Percentiles rank a stretch among this genome's conserved stretches.
These are phyloP conservation scores for Rugonectria rugulosa DNA, from an alignment of 2,329 filamentous ascomycete species.

Conservation along the genomic window DNA sequence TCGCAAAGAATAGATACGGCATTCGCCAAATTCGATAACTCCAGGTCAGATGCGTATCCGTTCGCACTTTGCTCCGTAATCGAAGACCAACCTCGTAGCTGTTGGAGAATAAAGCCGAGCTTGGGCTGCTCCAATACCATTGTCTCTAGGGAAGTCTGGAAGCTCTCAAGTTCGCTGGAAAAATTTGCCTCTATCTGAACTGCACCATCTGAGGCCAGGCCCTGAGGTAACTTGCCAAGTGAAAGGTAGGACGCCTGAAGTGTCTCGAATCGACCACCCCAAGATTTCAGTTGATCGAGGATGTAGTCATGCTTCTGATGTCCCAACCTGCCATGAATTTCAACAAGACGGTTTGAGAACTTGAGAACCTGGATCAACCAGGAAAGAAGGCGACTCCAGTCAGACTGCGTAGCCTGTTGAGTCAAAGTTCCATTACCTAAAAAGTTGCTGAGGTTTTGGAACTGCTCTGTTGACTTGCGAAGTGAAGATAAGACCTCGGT, in stretches of 20 bases:
- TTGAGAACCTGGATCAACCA: slow-evolving; percentile 78
- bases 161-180: slow-evolving; percentile 44
- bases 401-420: slow-evolving; percentile 24
- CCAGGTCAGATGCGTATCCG: slow-evolving; percentile 15
- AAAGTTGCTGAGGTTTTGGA: slow-evolving; percentile 46
- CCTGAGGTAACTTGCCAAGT: slow-evolving; percentile 58
- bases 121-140: slow-evolving; percentile 56
- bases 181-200: slow-evolving; percentile 45
- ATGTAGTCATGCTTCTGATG: slow-evolving; percentile 55
- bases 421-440: slow-evolving; percentile 33
- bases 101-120: slow-evolving; percentile 69
- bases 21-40: slow-evolving; percentile 59
- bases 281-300: slow-evolving; percentile 55
- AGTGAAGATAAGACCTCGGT: slow-evolving; percentile 50
- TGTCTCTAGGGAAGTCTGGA: slow-evolving; percentile 52
- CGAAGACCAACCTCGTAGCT: slow-evolving; percentile 71
- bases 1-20: slow-evolving; percentile 73
- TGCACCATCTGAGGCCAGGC: slow-evolving; percentile 54
- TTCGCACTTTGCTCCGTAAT: slow-evolving; percentile 34
- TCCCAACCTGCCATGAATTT: slow-evolving; percentile 72
- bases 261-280: slow-evolving; percentile 56
- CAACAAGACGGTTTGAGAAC: slow-evolving; percentile 67
- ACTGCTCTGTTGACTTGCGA: slow-evolving; percentile 45
- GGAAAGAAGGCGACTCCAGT: slow-evolving; percentile 40
- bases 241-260: slow-evolving; percentile 51